Base-by-base conservation (phyloP, 2,329 filamentous ascomycete species). In the Magnaporthiopsis poae region DNA sequence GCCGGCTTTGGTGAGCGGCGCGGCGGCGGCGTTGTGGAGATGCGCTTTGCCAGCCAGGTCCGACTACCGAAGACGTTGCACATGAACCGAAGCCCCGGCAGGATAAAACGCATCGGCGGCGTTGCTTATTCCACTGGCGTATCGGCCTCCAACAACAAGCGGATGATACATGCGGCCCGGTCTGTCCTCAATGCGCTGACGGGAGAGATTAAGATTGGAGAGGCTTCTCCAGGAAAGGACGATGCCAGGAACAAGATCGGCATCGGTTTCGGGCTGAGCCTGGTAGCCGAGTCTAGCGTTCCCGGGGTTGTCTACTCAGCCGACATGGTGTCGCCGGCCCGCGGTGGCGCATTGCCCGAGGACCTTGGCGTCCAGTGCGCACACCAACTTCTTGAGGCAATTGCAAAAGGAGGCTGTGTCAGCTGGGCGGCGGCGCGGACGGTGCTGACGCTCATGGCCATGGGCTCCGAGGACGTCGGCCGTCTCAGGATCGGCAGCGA, bases 381-480 rank as follows among this genome's bases (percentile, higher is more conserved):
- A 21, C 92, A 90, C 75, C 93, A 97, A 77, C 80, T 99, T 64
- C 80, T 99, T 15, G 93, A 98, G 77, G 84, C 87, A 29, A 89
- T 98, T 68, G 86, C 86, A 65, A 85, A 88, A 71, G 94, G 93
- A 13, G 95, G 95, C 0, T 96, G 92, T 75, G 90, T 91, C 3
- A 89, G 88, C 65, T 82, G 82, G 18, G 84, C 89, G 3, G 90
- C 91, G 2, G 88, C 88, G 5, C 82, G 86, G 3, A 94, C 89
- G 0, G 84, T 96, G 70, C 77, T 99, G 65, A 90, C 88, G 25
- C 81, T 99, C 69, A 99, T 99, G 95, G 92, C 93, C 46, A 98
- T 99, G 95, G 95, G 95, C 0, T 91, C 90, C 0, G 95, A 98
- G 75, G 95, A 99, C 76, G 92, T 99, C 18, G 95, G 95, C 5